Evolutionary conservation across 164 flowering plant species (phyloP).

Genomic region (Annona squamosa): DNA sequence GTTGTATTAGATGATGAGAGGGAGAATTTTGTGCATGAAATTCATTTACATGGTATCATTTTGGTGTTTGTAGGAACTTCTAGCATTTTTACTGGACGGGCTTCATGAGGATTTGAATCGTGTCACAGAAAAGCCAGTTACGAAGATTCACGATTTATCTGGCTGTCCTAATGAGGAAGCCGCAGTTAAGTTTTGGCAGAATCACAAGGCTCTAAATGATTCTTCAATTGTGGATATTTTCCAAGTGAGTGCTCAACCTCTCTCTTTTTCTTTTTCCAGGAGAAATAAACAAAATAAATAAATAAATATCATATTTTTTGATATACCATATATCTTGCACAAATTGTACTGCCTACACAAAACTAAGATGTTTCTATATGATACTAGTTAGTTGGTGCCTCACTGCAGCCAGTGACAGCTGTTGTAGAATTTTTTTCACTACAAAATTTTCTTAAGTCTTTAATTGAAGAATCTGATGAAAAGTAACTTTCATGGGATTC

Average conservation of each 20-base stretch:
- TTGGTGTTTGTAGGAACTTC: conserved; percentile 60
- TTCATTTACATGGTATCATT: background rate
- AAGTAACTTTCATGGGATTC: too few species aligned
- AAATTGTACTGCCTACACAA: too few species aligned
- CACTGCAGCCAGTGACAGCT: too few species aligned
- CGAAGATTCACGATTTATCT: conserved; percentile 72
- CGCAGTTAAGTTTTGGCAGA: conserved; percentile 79
- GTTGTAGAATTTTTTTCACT: too few species aligned
- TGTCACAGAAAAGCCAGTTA: conserved; percentile 80
- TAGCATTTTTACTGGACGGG: conserved; percentile 89
- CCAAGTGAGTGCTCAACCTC: conserved; percentile 45
- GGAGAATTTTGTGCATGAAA: too few species aligned
- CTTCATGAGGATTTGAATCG: conserved; percentile 97
- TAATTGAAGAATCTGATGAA: too few species aligned
- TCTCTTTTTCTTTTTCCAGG: background rate
- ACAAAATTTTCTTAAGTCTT: too few species aligned
- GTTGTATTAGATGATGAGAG: too few species aligned
- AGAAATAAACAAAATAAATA: too few species aligned
- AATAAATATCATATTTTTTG: background rate
- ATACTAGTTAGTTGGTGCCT: too few species aligned
- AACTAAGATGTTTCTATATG: too few species aligned
- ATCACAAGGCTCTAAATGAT: conserved; percentile 91
- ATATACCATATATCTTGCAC: background rate
- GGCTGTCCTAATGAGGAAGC: conserved; percentile 80
- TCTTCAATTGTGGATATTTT: conserved; percentile 88